Evolutionary conservation across 1,284 basidiomycete species (phyloP).

Genomic region (Sporisorium graminicola): DNA sequence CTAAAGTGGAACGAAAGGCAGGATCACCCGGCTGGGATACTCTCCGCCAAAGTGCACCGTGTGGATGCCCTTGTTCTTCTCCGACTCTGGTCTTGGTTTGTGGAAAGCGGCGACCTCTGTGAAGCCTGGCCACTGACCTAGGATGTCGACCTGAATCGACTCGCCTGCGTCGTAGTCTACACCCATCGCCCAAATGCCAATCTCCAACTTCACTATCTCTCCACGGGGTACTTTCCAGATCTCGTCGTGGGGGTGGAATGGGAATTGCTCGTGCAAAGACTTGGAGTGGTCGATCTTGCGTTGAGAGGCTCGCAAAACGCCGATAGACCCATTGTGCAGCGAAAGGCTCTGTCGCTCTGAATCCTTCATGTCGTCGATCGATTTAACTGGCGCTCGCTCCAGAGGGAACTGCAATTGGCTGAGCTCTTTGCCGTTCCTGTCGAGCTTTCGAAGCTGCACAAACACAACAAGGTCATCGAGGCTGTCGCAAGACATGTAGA

Average conservation of each 20-base stretch:
- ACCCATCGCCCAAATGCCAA: slow-evolving; percentile 62
- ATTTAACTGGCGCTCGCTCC: slow-evolving; percentile 27
- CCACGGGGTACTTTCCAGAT: slow-evolving; percentile 48
- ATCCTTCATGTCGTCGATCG: slow-evolving; percentile 46
- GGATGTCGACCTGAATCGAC: slow-evolving; percentile 43
- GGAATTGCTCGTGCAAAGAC: slow-evolving; percentile 22
- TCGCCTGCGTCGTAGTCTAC: slow-evolving; percentile 59
- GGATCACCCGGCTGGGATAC: slow-evolving; percentile 11
- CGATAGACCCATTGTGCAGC: slow-evolving; percentile 54
- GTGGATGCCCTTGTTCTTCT: slow-evolving; percentile 19
- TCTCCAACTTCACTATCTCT: slow-evolving; percentile 56
- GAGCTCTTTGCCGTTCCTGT: slow-evolving; percentile 44
- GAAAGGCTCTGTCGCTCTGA: slow-evolving; percentile 7
- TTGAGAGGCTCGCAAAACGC: slow-evolving; percentile 60
- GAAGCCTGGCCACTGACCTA: slow-evolving; percentile 46
- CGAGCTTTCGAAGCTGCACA: slow-evolving; percentile 58
- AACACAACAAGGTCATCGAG: slow-evolving; percentile 61
- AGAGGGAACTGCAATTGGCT: slow-evolving; percentile 51
- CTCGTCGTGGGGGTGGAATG: slow-evolving; percentile 46
- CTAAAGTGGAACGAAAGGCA: slow-evolving; percentile 19
- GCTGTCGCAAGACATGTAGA: slow-evolving; percentile 52
- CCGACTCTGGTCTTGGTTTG: slow-evolving; percentile 15
- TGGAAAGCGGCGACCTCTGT: slow-evolving; percentile 28
- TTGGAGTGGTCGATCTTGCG: slow-evolving; percentile 36
- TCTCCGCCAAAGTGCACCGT: slow-evolving; percentile 12